phyloP scores from a whole-genome alignment of 768 basidiomycete genomes.

The Baorangia bicolor region DNA sequence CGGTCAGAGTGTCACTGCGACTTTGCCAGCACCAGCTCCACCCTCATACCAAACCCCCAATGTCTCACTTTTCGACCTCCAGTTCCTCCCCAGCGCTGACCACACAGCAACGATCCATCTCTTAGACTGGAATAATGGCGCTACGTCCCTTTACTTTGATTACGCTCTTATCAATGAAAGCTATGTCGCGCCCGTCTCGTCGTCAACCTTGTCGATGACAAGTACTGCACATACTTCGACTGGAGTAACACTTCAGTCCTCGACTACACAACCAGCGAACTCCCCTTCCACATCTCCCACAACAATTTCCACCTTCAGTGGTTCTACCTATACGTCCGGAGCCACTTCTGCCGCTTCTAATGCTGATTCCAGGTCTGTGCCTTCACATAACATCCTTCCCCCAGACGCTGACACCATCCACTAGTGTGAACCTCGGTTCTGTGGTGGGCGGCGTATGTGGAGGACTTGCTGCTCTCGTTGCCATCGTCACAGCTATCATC shows the following conservation, averaged over 20 bases:
- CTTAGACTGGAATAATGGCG: constrained; percentile 2
- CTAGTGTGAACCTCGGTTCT: constrained; percentile 2
- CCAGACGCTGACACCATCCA: background rate
- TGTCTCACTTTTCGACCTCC: constrained; percentile 15
- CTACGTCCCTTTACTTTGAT: constrained; percentile 14
- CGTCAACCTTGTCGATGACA: background rate
- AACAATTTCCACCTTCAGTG: background rate
- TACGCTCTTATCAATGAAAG: constrained; percentile 15
- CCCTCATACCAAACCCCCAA: constrained; percentile 14
- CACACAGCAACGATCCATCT: constrained; percentile 13
- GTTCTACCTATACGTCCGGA: background rate
- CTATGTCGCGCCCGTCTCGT: background rate
- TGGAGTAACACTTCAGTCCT: background rate
- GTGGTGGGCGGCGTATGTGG: constrained; percentile 8
- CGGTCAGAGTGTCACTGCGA: background rate
- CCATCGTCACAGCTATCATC: background rate
- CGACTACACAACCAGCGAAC: background rate
- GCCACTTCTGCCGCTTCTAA: background rate
- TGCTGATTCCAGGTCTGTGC: background rate
- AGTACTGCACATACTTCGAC: background rate
- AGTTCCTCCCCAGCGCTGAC: constrained; percentile 4
- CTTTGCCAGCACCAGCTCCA: constrained; percentile 3
- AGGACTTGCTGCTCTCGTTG: constrained; percentile 1
- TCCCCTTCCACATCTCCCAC: background rate
- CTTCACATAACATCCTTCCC: too few relatives aligned